These are phyloP conservation scores for Lactifluus hygrophoroides DNA, from an alignment of 768 basidiomycete species.

Conservation along the genomic window DNA sequence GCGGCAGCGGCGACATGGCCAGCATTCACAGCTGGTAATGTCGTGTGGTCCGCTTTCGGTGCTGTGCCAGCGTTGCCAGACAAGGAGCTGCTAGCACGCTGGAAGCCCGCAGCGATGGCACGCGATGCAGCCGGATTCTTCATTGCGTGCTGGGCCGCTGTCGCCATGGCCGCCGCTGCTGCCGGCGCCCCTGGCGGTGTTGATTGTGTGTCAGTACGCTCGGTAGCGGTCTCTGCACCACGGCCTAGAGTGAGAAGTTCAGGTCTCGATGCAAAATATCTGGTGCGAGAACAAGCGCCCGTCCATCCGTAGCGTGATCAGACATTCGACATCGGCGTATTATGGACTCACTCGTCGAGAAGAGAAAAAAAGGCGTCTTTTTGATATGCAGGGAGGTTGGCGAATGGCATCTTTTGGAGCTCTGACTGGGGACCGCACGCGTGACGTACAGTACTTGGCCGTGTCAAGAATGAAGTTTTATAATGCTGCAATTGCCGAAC, in stretches of 20 bases:
- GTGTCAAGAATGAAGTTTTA: no score
- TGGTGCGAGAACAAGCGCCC: background rate
- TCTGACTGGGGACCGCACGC: no score
- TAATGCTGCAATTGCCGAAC: no score
- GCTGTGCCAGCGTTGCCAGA: background rate
- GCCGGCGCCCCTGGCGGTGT: background rate
- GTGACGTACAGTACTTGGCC: no score
- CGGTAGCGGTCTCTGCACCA: background rate
- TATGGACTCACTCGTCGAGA: constrained; percentile 56
- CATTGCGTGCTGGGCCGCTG: constrained; percentile 26
- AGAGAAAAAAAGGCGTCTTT: constrained; percentile 78
- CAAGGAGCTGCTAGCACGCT: background rate
- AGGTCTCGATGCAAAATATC: constrained; percentile 19
- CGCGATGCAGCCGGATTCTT: constrained; percentile 11
- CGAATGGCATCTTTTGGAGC: constrained; percentile 56
- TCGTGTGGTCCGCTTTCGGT: background rate
- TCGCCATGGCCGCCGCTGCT: constrained; percentile 1
- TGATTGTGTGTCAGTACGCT: background rate
- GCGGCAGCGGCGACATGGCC: constrained; percentile 12
- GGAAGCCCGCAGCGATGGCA: background rate
- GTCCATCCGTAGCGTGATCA: background rate
- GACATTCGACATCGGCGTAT: background rate
- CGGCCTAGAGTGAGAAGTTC: constrained; percentile 15
- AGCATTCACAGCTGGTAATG: background rate
- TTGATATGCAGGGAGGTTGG: constrained; percentile 55